Evolutionary conservation across 2,329 filamentous ascomycete species (phyloP).

Genomic region (Escovopsis sp.): DNA sequence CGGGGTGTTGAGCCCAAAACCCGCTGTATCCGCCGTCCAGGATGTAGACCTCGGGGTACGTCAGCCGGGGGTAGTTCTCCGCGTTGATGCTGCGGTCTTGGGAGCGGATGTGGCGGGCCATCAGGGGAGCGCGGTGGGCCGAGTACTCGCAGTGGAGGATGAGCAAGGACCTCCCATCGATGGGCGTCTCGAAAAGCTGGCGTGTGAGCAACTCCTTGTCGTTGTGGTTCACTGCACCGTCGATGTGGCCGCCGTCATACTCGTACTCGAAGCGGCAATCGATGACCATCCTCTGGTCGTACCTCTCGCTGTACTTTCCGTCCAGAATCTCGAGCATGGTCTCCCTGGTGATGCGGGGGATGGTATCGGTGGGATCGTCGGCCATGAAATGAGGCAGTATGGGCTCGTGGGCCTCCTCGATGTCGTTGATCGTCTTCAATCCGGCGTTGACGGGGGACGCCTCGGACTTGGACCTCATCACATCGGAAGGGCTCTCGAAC

Average conservation of each 20-base stretch:
- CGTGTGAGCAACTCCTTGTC: constrained; percentile 78
- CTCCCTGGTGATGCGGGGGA: constrained; percentile 71
- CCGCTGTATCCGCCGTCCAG: constrained; percentile 90
- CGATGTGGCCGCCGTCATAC: constrained; percentile 90
- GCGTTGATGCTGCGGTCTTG: constrained; percentile 76
- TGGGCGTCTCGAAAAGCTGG: constrained; percentile 58
- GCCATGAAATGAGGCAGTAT: constrained; percentile 72
- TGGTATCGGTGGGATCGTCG: constrained; percentile 66
- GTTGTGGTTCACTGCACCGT: constrained; percentile 89
- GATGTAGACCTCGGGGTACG: constrained; percentile 96
- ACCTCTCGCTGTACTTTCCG: constrained; percentile 62
- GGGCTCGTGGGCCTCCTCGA: constrained; percentile 61
- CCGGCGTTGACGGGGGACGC: constrained; percentile 33
- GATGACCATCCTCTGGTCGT: constrained; percentile 72
- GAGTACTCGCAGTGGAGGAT: constrained; percentile 99
- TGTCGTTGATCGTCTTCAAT: constrained; percentile 66
- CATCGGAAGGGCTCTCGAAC: constrained; percentile 84
- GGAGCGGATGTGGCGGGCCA: constrained; percentile 86
- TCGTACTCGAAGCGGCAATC: constrained; percentile 99
- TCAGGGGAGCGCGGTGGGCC: constrained; percentile 85
- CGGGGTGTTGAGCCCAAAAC: constrained; percentile 69
- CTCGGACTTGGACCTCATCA: constrained; percentile 62
- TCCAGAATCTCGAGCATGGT: constrained; percentile 81
- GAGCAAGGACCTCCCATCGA: constrained; percentile 59
- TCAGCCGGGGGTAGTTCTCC: constrained; percentile 73